Base-by-base conservation (phyloP, 768 basidiomycete species). In the Mycena belliarum region DNA sequence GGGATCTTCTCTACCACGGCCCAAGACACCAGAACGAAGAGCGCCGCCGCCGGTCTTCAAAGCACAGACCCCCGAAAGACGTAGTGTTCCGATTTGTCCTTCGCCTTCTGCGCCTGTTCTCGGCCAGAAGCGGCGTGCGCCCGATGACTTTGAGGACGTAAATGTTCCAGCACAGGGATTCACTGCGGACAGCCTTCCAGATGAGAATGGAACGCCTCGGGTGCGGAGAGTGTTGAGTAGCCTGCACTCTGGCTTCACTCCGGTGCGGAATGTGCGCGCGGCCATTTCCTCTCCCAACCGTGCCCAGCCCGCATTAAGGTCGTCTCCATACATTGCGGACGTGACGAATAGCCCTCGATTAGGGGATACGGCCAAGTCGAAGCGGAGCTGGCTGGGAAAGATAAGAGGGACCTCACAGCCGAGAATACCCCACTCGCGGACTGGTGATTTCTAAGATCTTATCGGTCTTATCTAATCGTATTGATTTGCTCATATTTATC, bases 371-470 rank as follows among this genome's bases (percentile, higher is more conserved):
- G 68, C 72, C 29, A 82, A 84, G 43, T 72, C 76, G 33, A 86
- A 87, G 69, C 78, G 82, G 65, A 84, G 85, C 55, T 91, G 89
- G 89, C 68, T 90, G 20, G 86, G 85, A 14, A 89, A 87, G 72
- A 86, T 89, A 61, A 79, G 85, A 68, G 81, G 82, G 44, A 70
- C 72, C 25, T 73, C 77, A 38, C 61, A 74, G 23, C 70, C 72
- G 47, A 55, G 69, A 23, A 54, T 64, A 41, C 65, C 59, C 32
- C 65, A 63, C 48, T 49, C 67, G 33, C 47, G 40, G 37, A 52
- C 64, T 40, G 55, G 65, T 63, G 57, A 63, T 24, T 47, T 59
- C 49, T 63, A 59, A 70, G 23, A n/a, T n/a, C n/a, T n/a, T n/a
- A n/a, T n/a, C n/a, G 41, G 35, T 40, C 15, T 33, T 16, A 44